Percentiles rank a stretch among this genome's conserved stretches.
These are phyloP conservation scores for Filosporella fistucella DNA, from an alignment of 495 filamentous ascomycete species.

Conservation along the genomic window DNA sequence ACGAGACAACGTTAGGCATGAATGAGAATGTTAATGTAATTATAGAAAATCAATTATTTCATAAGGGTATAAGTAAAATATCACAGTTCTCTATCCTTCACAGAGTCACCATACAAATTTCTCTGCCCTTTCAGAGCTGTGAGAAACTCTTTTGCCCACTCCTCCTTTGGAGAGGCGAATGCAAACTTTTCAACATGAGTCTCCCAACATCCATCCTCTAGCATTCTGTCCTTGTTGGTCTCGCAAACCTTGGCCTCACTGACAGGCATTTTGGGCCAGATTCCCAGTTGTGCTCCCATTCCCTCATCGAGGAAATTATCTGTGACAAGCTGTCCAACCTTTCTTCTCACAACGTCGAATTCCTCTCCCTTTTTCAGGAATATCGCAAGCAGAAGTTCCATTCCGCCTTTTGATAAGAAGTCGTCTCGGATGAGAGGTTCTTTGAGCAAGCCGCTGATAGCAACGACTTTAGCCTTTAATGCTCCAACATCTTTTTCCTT, in stretches of 20 bases:
- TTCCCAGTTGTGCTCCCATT: conserved; percentile 45
- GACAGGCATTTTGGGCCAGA: conserved; percentile 35
- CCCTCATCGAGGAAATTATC: conserved; percentile 58
- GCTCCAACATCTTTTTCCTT: conserved; percentile 25
- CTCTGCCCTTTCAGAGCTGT: conserved; percentile 10
- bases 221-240: conserved; percentile 15
- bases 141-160: conserved; percentile 21
- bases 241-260: conserved; percentile 13
- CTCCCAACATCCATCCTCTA: conserved; percentile 25
- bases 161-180: neutral
- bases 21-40: too few species aligned
- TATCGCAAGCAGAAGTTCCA: conserved; percentile 40
- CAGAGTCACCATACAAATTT: neutral
- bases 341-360: conserved; percentile 36
- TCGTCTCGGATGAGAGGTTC: conserved; percentile 38
- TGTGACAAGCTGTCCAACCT: conserved; percentile 45
- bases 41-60: too few species aligned
- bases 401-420: conserved; percentile 44
- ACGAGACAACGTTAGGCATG: too few species aligned
- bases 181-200: conserved; percentile 17
- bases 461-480: conserved; percentile 32
- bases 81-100: conserved; percentile 16
- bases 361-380: conserved; percentile 30
- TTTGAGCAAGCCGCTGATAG: conserved; percentile 38
- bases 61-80: too few species aligned